These are phyloP conservation scores for Russula lepida DNA, from an alignment of 768 basidiomycete species.

Conservation along the genomic window DNA sequence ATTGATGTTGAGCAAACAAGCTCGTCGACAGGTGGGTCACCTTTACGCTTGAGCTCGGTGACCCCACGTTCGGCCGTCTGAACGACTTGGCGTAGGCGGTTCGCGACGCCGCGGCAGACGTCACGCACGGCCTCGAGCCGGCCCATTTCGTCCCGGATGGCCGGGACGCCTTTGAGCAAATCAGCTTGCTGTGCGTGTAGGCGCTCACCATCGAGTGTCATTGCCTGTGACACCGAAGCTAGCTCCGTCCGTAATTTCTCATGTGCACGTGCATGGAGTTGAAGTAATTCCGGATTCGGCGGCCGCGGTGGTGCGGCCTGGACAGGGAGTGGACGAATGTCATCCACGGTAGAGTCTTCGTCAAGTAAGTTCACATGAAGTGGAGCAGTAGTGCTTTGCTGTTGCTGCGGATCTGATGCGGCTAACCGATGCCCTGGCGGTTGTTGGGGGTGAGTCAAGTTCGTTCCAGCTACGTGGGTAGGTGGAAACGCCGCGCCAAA, in stretches of 20 bases:
- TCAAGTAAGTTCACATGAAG: slow-evolving; percentile 55
- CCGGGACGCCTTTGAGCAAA: slow-evolving; percentile 83
- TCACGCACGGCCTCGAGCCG: slow-evolving; percentile 87
- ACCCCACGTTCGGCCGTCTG: slow-evolving; percentile 64
- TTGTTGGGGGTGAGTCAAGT: slow-evolving; percentile 4
- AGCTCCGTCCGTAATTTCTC: slow-evolving; percentile 66
- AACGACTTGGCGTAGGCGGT: slow-evolving; percentile 55
- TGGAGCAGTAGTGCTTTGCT: slow-evolving; percentile 18
- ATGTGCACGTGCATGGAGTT: slow-evolving; percentile 69
- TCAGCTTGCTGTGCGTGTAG: slow-evolving; percentile 77
- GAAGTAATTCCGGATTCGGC: slow-evolving; percentile 82
- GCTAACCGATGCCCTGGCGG: slow-evolving; percentile 14
- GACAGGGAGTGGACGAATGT: slow-evolving; percentile 25
- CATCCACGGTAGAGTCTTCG: slow-evolving; percentile 37
- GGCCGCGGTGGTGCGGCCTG: slow-evolving; percentile 62
- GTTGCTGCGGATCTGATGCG: slow-evolving; percentile 12
- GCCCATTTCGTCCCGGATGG: slow-evolving; percentile 93
- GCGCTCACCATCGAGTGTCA: slow-evolving; percentile 60
- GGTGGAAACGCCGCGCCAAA: slow-evolving; percentile 6
- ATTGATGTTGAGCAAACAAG: slow-evolving; percentile 92
- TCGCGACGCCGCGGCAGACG: slow-evolving; percentile 76
- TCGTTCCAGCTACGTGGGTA: background rate
- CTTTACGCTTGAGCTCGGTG: slow-evolving; percentile 67
- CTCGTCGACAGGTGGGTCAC: slow-evolving; percentile 93
- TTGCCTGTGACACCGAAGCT: slow-evolving; percentile 55